Base-by-base conservation (phyloP, 805 yeast species). In the Candida ipomoeae region DNA sequence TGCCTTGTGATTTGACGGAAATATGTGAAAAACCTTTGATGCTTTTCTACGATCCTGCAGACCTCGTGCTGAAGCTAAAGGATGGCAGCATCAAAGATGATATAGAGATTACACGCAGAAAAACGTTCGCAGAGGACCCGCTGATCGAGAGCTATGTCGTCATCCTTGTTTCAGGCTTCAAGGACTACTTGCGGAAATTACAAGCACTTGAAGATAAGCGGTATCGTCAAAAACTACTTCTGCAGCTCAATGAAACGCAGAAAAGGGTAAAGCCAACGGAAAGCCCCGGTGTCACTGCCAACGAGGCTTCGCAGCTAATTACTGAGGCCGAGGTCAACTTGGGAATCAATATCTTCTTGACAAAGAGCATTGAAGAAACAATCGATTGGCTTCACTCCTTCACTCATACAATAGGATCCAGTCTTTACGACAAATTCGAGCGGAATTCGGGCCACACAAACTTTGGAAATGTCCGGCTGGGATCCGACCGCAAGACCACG, bases 371-470 rank as follows among this genome's bases (percentile, higher is more conserved):
- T 6, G 71, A 63, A 43, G 87, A 83, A 45, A 65, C 78, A 1
- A 49, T 72, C 1, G 72, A 67, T 3, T 82, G 88, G 82, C 59
- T 84, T 14, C 76, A 71, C 42, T 77, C 84, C 14, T 74, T 84
- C 54, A 69, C 87, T 0, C 78, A 82, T 55, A 73, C 89, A 0
- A 72, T 85, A 6, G 62, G 59, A 5, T 26, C 51, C 15, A 69
- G 80, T 11, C 59, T 81, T 31, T 80, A 80, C 63, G 89, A 84
- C 59, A 79, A 79, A 20, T 65, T 66, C 35, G 77, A 81, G 52
- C 65, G 89, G 54, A 78, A 81, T 60, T 70, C 73, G 50, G 78
- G 77, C 36, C 71, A 81, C 48, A 75, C 85, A 0, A 81, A 80
- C 55, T 64, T 85, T 7, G 83, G 84, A 4, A 68, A 64, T 1